Percentiles rank a stretch among this genome's conserved stretches.
Conservation (phyloP, 192 early-diverging fungal genomes). For the Backusella macrospora region DNA sequence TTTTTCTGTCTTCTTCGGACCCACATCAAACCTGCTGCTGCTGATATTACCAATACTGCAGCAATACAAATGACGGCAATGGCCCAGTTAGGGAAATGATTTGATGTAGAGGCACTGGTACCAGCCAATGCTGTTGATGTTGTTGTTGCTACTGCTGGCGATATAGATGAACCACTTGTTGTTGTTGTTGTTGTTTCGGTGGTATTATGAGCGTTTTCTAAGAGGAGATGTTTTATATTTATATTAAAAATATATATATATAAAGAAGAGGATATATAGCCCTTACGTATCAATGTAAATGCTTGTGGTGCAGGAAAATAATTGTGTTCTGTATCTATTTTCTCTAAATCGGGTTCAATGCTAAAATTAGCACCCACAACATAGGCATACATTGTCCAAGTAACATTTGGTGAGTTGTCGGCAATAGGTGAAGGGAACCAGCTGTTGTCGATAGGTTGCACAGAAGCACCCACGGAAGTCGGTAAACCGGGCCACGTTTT, state of each 20-base stretch:
- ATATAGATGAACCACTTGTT: neutral
- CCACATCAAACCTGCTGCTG: constrained; percentile 24
- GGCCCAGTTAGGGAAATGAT: constrained; percentile 30
- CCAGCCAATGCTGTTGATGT: neutral
- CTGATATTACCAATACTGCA: constrained; percentile 20
- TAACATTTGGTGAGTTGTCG: constrained; percentile 24
- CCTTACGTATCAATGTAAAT: constrained; percentile 34
- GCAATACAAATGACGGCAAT: constrained; percentile 42
- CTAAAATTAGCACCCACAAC: constrained; percentile 24
- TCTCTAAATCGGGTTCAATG: constrained; percentile 11
- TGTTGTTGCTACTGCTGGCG: constrained; percentile 6
- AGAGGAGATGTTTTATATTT: constrained; percentile 17
- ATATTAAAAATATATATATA: neutral
- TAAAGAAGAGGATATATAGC: neutral
- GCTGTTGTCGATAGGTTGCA: constrained; percentile 29
- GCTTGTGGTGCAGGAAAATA: constrained; percentile 24
- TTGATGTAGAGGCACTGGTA: neutral
- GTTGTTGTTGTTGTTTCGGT: constrained; percentile 12
- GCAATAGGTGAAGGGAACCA: constrained; percentile 29
- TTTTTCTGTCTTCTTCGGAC: constrained; percentile 2
- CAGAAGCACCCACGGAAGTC: constrained; percentile 15
- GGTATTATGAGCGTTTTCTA: constrained; percentile 34
- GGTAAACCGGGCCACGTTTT: constrained; percentile 27
- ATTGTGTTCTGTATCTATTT: neutral
- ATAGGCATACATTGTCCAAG: constrained; percentile 29